A percentile compares a stretch with the other conserved stretches of the same genome.
Conservation (phyloP, 2,329 filamentous ascomycete genomes). For the Botryosphaeria dothidea region DNA sequence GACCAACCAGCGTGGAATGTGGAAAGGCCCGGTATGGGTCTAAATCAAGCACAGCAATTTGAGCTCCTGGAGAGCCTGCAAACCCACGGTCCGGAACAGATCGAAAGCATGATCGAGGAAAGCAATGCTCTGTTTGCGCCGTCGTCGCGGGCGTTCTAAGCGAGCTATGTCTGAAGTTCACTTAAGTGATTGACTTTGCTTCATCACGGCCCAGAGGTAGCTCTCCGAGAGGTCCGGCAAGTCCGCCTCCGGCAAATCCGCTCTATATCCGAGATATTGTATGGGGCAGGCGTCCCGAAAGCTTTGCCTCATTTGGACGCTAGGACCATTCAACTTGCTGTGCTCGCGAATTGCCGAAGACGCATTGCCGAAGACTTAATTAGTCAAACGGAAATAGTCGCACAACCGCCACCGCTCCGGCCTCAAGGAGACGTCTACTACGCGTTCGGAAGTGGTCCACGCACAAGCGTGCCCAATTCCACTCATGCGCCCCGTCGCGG, state of each 20-base stretch:
- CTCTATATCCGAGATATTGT: background rate
- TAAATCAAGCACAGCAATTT: constrained; percentile 78
- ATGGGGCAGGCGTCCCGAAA: background rate
- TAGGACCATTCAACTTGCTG: background rate
- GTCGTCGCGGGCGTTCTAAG: background rate
- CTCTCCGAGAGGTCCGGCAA: background rate
- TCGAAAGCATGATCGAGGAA: constrained; percentile 44
- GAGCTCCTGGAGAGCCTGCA: constrained; percentile 82
- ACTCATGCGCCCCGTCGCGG: too few species aligned
- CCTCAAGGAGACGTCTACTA: background rate
- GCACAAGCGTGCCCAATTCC: too few species aligned
- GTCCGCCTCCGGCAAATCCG: background rate
- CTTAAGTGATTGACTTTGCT: too few species aligned
- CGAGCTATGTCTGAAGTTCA: too few species aligned
- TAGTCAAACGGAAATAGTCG: background rate
- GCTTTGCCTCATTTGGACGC: background rate
- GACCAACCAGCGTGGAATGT: constrained; percentile 59
- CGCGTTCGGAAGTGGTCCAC: too few species aligned
- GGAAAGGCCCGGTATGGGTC: constrained; percentile 38
- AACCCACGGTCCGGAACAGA: constrained; percentile 46
- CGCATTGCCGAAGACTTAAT: background rate
- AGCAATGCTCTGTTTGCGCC: constrained; percentile 27
- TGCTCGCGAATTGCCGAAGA: too few species aligned
- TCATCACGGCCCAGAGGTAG: background rate
- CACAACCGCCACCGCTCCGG: background rate